Conservation (phyloP, 208 protist species). For the Plasmodiophora brassicae region DNA sequence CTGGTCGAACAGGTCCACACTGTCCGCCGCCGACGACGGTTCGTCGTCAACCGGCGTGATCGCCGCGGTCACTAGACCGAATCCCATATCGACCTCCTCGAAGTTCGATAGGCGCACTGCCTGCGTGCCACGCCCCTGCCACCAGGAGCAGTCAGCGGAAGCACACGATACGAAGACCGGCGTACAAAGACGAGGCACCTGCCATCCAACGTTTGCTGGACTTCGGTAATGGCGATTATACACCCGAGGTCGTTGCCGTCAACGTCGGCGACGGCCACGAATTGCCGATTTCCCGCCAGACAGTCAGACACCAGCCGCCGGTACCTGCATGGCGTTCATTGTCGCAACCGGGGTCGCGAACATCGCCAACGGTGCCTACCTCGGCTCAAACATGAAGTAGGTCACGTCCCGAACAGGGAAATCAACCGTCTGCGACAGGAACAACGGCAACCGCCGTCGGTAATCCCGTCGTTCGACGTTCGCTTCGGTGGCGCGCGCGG, state of each 20-base stretch:
- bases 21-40: neutral
- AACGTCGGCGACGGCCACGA: constrained; percentile 8
- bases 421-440: neutral
- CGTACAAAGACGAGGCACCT: neutral
- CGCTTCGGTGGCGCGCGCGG: neutral
- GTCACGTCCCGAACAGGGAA: neutral
- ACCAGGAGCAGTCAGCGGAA: neutral
- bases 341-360: neutral
- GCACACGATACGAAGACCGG: neutral
- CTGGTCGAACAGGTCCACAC: neutral
- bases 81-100: constrained; percentile 5
- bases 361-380: neutral
- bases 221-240: neutral
- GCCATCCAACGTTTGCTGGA: neutral
- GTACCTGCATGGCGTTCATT: neutral
- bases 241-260: neutral
- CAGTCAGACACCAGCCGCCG: constrained; percentile 5
- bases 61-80: neutral
- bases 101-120: neutral
- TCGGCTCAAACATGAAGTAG: neutral
- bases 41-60: neutral
- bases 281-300: neutral
- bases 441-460: neutral
- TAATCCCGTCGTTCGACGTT: neutral
- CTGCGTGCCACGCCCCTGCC: neutral